phyloP scores from a whole-genome alignment of 2,329 filamentous ascomycete species.

The Huntiella decipiens region DNA sequence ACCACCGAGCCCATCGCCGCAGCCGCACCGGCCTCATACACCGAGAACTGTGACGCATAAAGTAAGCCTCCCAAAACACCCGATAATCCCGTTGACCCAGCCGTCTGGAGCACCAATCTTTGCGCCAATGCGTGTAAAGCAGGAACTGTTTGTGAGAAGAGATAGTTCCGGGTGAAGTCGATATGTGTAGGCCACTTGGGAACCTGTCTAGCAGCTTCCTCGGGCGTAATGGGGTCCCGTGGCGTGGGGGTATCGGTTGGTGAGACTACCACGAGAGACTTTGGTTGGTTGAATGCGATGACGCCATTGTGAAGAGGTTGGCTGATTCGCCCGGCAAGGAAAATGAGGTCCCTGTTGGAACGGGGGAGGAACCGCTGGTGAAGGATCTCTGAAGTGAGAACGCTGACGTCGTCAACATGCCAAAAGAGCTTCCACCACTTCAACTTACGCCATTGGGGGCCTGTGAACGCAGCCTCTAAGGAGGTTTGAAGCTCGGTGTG shows the following conservation, averaged over 20 bases:
- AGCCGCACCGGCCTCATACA: conserved; percentile 44
- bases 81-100: conserved; percentile 50
- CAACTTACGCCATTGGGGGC: conserved; percentile 59
- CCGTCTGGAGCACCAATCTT: conserved; percentile 53
- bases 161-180: conserved; percentile 44
- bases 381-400: conserved; percentile 65
- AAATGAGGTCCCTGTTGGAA: conserved; percentile 68
- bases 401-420: conserved; percentile 78
- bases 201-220: conserved; percentile 13
- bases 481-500: conserved; percentile 70
- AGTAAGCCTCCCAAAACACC: conserved; percentile 34
- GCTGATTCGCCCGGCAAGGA: conserved; percentile 57
- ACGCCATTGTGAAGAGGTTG: conserved; percentile 21
- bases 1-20: conserved; percentile 41
- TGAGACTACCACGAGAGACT: conserved; percentile 12
- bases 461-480: conserved; percentile 57
- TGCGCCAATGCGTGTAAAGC: conserved; percentile 56
- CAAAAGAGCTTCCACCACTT: conserved; percentile 93
- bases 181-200: conserved; percentile 58
- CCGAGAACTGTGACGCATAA: conserved; percentile 35
- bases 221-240: conserved; percentile 7
- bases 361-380: conserved; percentile 55
- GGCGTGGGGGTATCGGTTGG: background rate
- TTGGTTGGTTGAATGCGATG: conserved; percentile 20
- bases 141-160: conserved; percentile 47